Evolutionary conservation across 495 filamentous ascomycete species (phyloP).

Genomic region (Delitschia confertaspora): DNA sequence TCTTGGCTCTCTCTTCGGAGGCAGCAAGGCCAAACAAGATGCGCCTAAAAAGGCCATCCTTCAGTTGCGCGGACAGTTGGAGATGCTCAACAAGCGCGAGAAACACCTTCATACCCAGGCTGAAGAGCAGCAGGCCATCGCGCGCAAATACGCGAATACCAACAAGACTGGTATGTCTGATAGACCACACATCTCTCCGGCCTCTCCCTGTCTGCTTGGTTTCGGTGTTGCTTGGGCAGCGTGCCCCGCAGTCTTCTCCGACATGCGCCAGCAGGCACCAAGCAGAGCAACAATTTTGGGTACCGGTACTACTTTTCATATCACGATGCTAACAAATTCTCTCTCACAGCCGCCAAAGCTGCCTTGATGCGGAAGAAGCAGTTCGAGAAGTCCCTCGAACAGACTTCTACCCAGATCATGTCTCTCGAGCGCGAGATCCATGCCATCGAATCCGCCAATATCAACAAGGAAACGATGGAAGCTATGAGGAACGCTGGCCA

Average conservation of each 20-base stretch:
- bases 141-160: constrained; percentile 77
- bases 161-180: constrained; percentile 79
- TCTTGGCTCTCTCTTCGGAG: constrained; percentile 31
- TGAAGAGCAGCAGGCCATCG: constrained; percentile 82
- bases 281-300: neutral
- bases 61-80: constrained; percentile 73
- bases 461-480: constrained; percentile 90
- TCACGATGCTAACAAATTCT: neutral
- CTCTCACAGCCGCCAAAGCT: constrained; percentile 69
- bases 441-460: constrained; percentile 93
- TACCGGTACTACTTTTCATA: neutral
- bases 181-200: neutral
- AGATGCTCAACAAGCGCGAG: constrained; percentile 97
- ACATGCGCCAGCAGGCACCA: no score
- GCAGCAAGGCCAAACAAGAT: constrained; percentile 75
- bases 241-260: no score
- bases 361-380: constrained; percentile 93
- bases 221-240: neutral
- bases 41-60: constrained; percentile 96
- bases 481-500: constrained; percentile 85
- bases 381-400: constrained; percentile 80
- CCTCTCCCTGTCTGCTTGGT: neutral
- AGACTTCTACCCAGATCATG: constrained; percentile 78
- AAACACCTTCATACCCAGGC: constrained; percentile 84
- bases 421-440: constrained; percentile 94